phyloP scores from a whole-genome alignment of 306 rosid species.

The Rubus idaeus region DNA sequence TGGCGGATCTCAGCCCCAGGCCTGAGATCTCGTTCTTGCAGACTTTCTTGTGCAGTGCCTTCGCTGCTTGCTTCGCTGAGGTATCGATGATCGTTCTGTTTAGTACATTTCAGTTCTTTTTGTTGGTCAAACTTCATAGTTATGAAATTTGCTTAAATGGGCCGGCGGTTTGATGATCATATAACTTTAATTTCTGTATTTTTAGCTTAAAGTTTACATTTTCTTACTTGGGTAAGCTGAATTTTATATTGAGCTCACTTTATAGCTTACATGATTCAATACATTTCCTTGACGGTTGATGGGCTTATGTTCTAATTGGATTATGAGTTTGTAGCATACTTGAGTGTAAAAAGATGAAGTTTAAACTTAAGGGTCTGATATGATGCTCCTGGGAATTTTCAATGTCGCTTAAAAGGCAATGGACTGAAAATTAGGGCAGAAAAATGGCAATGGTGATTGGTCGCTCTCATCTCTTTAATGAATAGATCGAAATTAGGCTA shows the following conservation, averaged over 20 bases:
- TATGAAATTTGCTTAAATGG: conserved; percentile 4
- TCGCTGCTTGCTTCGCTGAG: conserved; percentile 97
- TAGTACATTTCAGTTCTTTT: background rate
- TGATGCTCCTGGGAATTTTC: background rate
- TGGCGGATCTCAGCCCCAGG: conserved; percentile 78
- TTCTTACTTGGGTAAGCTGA: conserved; percentile 7
- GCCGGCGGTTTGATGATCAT: background rate
- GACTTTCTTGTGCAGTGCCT: conserved; percentile 81
- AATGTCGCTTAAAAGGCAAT: background rate
- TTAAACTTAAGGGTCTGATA: background rate
- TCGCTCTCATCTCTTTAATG: background rate
- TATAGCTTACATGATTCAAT: background rate
- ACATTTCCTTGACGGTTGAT: background rate
- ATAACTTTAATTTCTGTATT: background rate
- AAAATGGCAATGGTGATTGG: background rate
- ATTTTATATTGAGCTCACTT: background rate
- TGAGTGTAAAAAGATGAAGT: background rate
- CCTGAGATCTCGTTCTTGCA: conserved; percentile 65
- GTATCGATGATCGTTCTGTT: conserved; percentile 26
- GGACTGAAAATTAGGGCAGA: background rate
- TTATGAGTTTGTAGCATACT: conserved; percentile 1
- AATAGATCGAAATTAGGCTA: background rate
- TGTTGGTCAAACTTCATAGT: background rate
- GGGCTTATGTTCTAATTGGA: background rate
- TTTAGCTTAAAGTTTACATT: background rate